A percentile compares a stretch with the other conserved stretches of the same genome.
These are phyloP conservation scores for Boletus reticulatus DNA, from an alignment of 768 basidiomycete species.

Conservation along the genomic window DNA sequence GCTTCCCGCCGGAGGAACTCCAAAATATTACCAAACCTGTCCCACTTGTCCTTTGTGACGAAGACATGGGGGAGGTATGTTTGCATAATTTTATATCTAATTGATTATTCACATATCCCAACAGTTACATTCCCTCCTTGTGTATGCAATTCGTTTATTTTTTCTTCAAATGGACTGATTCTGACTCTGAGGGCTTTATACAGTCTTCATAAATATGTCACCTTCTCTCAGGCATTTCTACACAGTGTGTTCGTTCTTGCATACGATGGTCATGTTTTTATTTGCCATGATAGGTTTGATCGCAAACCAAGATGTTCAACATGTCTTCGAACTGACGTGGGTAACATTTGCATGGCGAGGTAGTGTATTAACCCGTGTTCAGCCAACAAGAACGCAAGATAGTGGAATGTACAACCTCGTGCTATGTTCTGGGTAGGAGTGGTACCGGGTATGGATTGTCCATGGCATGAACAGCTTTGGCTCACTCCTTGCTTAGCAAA, in stretches of 20 bases:
- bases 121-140: constrained; percentile 58
- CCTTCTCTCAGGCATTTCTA: constrained; percentile 31
- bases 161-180: constrained; percentile 8
- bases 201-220: constrained; percentile 33
- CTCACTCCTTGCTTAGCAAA: constrained; percentile 43
- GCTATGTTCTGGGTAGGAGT: constrained; percentile 67
- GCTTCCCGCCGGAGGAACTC: constrained; percentile 44
- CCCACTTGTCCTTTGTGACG: constrained; percentile 37
- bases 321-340: constrained; percentile 28
- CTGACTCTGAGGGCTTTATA: constrained; percentile 37
- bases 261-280: background rate
- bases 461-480: background rate
- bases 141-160: constrained; percentile 38
- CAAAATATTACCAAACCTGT: constrained; percentile 13
- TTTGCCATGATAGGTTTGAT: constrained; percentile 18
- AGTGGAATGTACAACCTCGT: constrained; percentile 57
- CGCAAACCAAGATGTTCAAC: constrained; percentile 21
- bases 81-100: background rate
- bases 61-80: constrained; percentile 48
- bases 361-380: constrained; percentile 8
- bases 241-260: constrained; percentile 12
- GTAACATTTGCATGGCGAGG: background rate
- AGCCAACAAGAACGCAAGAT: constrained; percentile 53
- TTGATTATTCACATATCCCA: background rate
- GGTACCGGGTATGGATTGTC: constrained; percentile 57